Percentiles rank a stretch among this genome's conserved stretches.
Conservation (phyloP, 1,139 yeast genomes). For the Candida gigantensis region DNA sequence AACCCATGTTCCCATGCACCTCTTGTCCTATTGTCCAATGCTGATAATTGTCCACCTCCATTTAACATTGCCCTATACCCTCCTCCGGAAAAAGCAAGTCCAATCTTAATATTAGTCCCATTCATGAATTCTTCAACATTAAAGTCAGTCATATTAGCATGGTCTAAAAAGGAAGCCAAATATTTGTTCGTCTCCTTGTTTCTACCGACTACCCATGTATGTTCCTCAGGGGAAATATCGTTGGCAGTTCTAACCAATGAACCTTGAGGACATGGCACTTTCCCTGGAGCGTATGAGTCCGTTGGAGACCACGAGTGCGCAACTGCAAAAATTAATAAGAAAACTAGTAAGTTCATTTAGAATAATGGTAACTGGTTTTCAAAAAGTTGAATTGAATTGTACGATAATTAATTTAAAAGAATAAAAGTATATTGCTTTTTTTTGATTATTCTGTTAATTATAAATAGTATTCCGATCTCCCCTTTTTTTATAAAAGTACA, state of each 20-base stretch:
- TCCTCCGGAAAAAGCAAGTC: constrained; percentile 47
- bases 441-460: too few relatives aligned
- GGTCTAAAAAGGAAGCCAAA: constrained; percentile 31
- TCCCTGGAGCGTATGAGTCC: constrained; percentile 2
- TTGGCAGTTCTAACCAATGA: constrained; percentile 1
- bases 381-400: too few relatives aligned
- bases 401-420: too few relatives aligned
- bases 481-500: too few relatives aligned
- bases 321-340: too few relatives aligned
- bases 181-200: constrained; percentile 27
- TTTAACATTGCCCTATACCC: constrained; percentile 47
- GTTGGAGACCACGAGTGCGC: constrained; percentile 2
- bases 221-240: constrained; percentile 1
- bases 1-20: constrained; percentile 29
- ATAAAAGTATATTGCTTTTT: too few relatives aligned
- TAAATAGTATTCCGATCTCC: too few relatives aligned
- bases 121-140: constrained; percentile 33
- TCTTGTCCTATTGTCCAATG: constrained; percentile 33
- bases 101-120: constrained; percentile 26
- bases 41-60: constrained; percentile 45
- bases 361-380: too few relatives aligned
- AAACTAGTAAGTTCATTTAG: too few relatives aligned
- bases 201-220: neutral
- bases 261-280: neutral
- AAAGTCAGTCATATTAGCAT: constrained; percentile 37